Evolutionary conservation across 805 yeast genomes (phyloP).

Genomic region (Debaryomyces castellii): DNA sequence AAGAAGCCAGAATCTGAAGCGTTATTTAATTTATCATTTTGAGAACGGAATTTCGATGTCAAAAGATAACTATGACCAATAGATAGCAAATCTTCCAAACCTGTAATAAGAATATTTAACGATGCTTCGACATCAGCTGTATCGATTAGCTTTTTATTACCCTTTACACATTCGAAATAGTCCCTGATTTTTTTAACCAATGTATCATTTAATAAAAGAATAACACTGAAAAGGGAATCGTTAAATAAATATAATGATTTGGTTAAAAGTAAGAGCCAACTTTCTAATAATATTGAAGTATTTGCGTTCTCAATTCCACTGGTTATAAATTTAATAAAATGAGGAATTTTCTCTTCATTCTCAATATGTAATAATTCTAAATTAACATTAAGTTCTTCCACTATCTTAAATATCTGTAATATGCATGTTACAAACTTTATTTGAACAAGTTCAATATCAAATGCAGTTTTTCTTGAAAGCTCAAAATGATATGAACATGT

Average conservation of each 20-base stretch:
- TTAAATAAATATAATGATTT: conserved; percentile 51
- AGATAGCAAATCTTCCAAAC: conserved; percentile 65
- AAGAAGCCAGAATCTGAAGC: conserved; percentile 51
- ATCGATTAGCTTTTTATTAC: conserved; percentile 9
- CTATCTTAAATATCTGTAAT: conserved; percentile 25
- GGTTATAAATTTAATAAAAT: conserved; percentile 45
- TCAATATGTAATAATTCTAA: conserved; percentile 30
- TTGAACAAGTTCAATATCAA: conserved; percentile 28
- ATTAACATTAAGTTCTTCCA: conserved; percentile 27
- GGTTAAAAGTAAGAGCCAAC: conserved; percentile 51
- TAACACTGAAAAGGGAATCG: conserved; percentile 53
- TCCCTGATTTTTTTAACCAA: conserved; percentile 39
- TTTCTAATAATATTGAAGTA: conserved; percentile 42
- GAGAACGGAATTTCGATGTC: conserved; percentile 27
- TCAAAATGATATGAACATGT: conserved; percentile 24
- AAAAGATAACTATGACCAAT: conserved; percentile 56
- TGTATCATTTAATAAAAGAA: conserved; percentile 54
- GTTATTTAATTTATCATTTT: conserved; percentile 11
- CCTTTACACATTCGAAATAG: conserved; percentile 27
- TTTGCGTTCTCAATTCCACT: conserved; percentile 48
- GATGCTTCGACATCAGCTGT: conserved; percentile 37
- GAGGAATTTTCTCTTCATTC: conserved; percentile 28
- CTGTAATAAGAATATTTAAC: conserved; percentile 50
- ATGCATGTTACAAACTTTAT: conserved; percentile 27
- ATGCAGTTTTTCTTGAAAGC: conserved; percentile 7